Conservation (phyloP, 805 yeast genomes). For the Komagataella ulmi region DNA sequence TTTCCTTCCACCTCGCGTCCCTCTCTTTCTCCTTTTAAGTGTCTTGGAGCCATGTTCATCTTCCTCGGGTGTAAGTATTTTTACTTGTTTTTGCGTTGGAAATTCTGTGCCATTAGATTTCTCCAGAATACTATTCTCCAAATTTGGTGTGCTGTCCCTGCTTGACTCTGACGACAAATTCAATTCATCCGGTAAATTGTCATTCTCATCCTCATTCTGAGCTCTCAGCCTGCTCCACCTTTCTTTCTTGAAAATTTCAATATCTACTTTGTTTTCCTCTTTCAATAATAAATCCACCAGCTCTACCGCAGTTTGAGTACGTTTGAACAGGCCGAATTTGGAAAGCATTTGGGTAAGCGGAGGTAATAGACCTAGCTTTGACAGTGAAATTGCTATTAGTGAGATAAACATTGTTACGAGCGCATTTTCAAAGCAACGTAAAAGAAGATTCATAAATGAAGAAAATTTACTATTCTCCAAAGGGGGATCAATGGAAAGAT, state of each 20-base stretch:
- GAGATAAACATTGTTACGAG: constrained; percentile 26
- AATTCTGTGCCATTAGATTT: background rate
- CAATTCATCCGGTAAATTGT: background rate
- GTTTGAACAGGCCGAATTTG: constrained; percentile 17
- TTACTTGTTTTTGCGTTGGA: background rate
- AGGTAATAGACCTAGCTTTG: constrained; percentile 22
- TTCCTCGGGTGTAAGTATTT: background rate
- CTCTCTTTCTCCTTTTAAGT: constrained; percentile 63
- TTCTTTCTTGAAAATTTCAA: constrained; percentile 12
- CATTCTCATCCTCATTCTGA: background rate
- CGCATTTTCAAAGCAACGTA: constrained; percentile 34
- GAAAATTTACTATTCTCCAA: background rate
- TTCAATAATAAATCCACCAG: constrained; percentile 17
- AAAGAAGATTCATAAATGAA: constrained; percentile 6
- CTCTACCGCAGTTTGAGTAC: constrained; percentile 20
- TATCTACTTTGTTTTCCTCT: constrained; percentile 14
- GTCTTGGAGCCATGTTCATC: constrained; percentile 1
- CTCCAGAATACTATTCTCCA: background rate
- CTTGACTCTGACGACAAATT: background rate
- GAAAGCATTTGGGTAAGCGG: constrained; percentile 17
- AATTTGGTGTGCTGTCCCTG: background rate
- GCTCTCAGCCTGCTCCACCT: constrained; percentile 6
- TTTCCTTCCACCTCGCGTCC: constrained; percentile 73
- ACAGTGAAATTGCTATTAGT: constrained; percentile 20
- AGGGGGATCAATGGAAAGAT: constrained; percentile 8